Evolutionary conservation across 345 rosid genomes (phyloP).

Genomic region (Xanthoceras sorbifolium): DNA sequence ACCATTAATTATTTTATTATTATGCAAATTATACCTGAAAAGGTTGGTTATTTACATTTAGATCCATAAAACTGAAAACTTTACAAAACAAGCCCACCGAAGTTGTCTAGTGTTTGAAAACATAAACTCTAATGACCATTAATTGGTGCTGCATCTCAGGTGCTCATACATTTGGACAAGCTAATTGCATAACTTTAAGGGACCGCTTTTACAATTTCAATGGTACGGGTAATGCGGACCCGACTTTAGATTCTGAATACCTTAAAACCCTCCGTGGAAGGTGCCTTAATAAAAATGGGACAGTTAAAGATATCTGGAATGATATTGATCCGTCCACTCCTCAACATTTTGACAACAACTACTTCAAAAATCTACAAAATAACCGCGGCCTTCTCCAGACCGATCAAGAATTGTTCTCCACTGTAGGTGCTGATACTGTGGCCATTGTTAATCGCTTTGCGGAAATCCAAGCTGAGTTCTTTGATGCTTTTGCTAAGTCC

Average conservation of each 20-base stretch:
- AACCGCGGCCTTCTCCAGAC: conserved; percentile 31
- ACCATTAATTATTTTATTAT: no score
- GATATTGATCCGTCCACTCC: background rate
- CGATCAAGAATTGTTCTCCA: conserved; percentile 41
- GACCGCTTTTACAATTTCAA: background rate
- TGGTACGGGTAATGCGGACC: background rate
- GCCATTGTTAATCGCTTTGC: conserved; percentile 32
- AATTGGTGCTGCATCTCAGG: background rate
- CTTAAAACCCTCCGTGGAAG: no score
- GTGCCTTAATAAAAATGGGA: no score
- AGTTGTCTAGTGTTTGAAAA: no score
- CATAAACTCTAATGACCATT: background rate
- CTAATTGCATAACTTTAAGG: background rate
- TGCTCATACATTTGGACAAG: background rate
- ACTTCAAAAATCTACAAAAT: conserved; percentile 25
- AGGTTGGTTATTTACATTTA: no score
- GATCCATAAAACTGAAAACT: no score
- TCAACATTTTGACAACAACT: conserved; percentile 27
- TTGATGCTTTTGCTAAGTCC: conserved; percentile 29
- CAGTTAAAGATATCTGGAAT: background rate
- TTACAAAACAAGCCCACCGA: no score
- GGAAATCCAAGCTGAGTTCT: conserved; percentile 35
- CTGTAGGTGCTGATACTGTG: conserved; percentile 20
- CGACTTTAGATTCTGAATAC: no score
- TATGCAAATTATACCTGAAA: no score